Percentiles rank a stretch among this genome's conserved stretches.
These are phyloP conservation scores for Penstemon newberryi DNA, from an alignment of 257 asterid genomes.

Conservation along the genomic window DNA sequence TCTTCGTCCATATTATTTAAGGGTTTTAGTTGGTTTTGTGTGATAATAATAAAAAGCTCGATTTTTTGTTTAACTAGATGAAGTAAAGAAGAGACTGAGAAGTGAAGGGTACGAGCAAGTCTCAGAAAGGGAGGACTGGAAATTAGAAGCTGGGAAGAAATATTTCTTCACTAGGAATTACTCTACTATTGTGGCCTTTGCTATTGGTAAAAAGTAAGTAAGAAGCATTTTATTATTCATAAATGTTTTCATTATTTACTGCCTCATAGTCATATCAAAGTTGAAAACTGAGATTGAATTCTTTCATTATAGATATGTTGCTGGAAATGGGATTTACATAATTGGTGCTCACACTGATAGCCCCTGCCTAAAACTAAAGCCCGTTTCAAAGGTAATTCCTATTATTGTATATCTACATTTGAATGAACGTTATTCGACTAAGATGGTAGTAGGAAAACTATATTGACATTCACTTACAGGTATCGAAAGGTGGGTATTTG, in stretches of 20 bases:
- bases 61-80: constrained; percentile 47
- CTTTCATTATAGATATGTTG: constrained; percentile 51
- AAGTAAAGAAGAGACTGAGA: constrained; percentile 66
- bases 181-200: constrained; percentile 93
- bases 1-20: neutral
- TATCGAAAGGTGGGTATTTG: constrained; percentile 79
- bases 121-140: constrained; percentile 85
- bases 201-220: constrained; percentile 82
- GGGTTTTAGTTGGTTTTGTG: neutral
- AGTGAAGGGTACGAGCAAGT: constrained; percentile 74
- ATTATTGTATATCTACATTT: neutral
- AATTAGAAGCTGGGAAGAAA: constrained; percentile 78
- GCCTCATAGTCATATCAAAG: neutral
- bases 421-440: neutral
- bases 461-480: constrained; percentile 41
- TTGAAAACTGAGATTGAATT: too few relatives aligned
- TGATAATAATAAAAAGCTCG: neutral
- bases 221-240: too few relatives aligned
- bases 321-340: constrained; percentile 83
- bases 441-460: neutral
- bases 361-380: constrained; percentile 86
- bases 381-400: constrained; percentile 68
- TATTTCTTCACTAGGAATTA: constrained; percentile 90
- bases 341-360: constrained; percentile 98
- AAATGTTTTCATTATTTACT: neutral